phyloP scores from a whole-genome alignment of 305 asterid genomes.

The Solanum hybrid region DNA sequence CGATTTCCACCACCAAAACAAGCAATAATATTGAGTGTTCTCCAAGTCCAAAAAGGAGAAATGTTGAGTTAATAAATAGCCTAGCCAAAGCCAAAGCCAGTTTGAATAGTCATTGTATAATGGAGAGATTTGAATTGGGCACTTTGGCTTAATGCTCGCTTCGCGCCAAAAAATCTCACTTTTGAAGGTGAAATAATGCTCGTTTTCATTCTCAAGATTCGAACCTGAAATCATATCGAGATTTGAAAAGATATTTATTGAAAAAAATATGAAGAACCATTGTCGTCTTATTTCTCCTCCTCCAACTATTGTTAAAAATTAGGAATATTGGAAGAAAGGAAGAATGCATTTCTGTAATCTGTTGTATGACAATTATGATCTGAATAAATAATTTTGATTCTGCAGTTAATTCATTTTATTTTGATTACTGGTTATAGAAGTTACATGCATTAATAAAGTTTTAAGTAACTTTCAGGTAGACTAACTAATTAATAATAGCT shows the following conservation, averaged over 20 bases:
- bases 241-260: too few species aligned
- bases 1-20: background rate
- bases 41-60: background rate
- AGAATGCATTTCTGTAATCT: background rate
- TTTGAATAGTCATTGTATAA: background rate
- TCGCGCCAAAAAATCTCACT: too few species aligned
- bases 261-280: too few species aligned
- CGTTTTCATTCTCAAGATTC: too few species aligned
- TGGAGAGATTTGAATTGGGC: background rate
- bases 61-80: background rate
- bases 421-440: background rate
- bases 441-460: background rate
- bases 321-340: background rate
- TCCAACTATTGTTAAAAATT: too few species aligned
- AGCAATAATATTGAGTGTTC: background rate
- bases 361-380: background rate
- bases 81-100: background rate
- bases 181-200: too few species aligned
- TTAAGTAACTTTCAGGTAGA: background rate
- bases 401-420: background rate
- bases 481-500: background rate
- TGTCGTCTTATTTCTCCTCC: too few species aligned
- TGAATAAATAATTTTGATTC: background rate
- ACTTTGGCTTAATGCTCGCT: background rate
- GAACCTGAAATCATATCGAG: too few species aligned